A percentile compares a stretch with the other conserved stretches of the same genome.
phyloP scores from a whole-genome alignment of 305 asterid species.

The Ajuga reptans region DNA sequence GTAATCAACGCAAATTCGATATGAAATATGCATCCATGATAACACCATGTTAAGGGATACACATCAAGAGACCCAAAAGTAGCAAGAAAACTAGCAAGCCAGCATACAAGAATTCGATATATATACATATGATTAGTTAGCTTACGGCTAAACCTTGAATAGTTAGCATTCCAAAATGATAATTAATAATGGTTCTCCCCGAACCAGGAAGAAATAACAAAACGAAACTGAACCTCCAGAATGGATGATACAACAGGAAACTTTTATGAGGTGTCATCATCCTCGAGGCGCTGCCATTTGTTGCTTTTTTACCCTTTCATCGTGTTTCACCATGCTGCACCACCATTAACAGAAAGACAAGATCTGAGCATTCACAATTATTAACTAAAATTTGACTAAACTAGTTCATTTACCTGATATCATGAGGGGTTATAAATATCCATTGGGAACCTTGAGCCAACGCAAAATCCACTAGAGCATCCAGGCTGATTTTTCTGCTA shows the following conservation, averaged over 20 bases:
- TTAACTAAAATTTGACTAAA: neutral
- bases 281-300: conserved; percentile 94
- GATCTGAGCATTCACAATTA: neutral
- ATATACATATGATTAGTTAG: no score
- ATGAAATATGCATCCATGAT: no score
- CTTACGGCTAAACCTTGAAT: no score
- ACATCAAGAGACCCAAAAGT: no score
- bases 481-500: conserved; percentile 89
- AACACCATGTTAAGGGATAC: no score
- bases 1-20: no score
- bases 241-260: neutral
- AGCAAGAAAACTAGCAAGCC: no score
- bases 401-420: conserved; percentile 52
- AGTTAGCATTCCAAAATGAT: no score
- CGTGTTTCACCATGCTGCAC: conserved; percentile 82
- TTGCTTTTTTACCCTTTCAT: conserved; percentile 87
- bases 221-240: neutral
- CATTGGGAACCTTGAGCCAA: conserved; percentile 84
- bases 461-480: conserved; percentile 77
- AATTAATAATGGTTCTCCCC: no score
- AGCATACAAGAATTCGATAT: no score
- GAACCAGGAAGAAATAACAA: neutral
- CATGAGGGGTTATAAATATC: conserved; percentile 96
- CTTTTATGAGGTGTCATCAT: conserved; percentile 14
- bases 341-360: neutral